Conservation (phyloP, 108 stramenopile species). For the Nannochloropsis oceanica region DNA sequence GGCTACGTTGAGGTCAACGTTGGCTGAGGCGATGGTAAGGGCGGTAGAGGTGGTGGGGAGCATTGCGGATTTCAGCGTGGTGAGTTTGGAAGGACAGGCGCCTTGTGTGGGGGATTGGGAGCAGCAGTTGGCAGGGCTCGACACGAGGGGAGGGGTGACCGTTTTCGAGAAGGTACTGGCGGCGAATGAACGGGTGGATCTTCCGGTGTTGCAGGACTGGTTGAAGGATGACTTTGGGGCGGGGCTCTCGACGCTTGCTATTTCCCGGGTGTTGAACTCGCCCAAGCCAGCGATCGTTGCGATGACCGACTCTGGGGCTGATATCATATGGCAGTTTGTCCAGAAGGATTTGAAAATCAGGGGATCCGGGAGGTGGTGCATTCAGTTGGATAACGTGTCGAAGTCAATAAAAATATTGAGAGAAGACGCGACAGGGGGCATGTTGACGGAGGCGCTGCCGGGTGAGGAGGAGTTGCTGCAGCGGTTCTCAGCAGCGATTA, state of each 20-base stretch:
- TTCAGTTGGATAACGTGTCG: neutral
- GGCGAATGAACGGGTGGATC: neutral
- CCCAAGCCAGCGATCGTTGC: neutral
- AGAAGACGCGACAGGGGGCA: neutral
- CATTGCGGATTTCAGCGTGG: neutral
- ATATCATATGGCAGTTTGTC: neutral
- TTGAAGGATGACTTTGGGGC: neutral
- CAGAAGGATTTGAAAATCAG: neutral
- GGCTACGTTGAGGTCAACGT: neutral
- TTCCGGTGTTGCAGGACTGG: neutral
- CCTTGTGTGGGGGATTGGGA: neutral
- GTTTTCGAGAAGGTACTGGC: neutral
- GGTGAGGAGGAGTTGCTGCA: neutral
- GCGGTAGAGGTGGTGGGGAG: neutral
- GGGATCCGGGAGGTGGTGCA: neutral
- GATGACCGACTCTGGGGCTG: neutral
- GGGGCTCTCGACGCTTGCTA: neutral
- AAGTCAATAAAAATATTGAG: neutral
- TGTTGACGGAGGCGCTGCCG: neutral
- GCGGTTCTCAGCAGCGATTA: neutral
- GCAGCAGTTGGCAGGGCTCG: neutral
- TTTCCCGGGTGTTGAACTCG: neutral
- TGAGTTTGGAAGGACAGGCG: neutral
- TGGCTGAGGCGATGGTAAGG: neutral
- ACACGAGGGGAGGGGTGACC: neutral